Conservation (phyloP, 2,329 filamentous ascomycete species). For the Botrytis fabae region DNA sequence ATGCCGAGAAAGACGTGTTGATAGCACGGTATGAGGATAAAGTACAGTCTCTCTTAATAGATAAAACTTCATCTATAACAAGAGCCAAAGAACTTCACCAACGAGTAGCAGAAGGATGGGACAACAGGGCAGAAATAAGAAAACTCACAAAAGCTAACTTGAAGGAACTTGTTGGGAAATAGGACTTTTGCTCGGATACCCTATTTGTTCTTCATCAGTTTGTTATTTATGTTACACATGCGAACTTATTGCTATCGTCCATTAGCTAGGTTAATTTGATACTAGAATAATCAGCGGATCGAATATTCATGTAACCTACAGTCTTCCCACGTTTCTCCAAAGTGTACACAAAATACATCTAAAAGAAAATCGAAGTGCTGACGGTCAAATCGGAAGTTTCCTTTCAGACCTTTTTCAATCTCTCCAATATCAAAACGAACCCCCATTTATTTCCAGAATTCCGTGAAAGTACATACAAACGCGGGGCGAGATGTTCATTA, state of each 20-base stretch:
- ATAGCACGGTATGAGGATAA: not conserved
- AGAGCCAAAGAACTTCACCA: not conserved
- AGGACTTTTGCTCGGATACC: not conserved
- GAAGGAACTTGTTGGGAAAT: not conserved
- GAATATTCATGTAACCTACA: not conserved
- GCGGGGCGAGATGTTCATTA: no score
- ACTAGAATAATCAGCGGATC: not conserved
- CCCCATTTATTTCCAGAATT: no score
- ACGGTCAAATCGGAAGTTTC: not conserved
- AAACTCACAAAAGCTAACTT: not conserved
- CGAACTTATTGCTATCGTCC: not conserved
- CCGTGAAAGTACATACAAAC: no score
- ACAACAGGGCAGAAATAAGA: not conserved
- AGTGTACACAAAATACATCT: not conserved
- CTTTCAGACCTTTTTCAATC: not conserved
- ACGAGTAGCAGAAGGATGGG: not conserved
- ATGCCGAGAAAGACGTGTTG: not conserved
- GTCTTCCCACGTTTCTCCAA: not conserved
- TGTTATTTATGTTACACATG: not conserved
- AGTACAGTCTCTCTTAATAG: fast-evolving
- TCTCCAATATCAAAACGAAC: not conserved
- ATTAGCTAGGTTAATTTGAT: fast-evolving
- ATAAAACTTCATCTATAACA: not conserved
- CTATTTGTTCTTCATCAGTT: not conserved
- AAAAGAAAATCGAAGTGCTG: not conserved